phyloP scores from a whole-genome alignment of 2,329 filamentous ascomycete species.

The Triangularia setosa region DNA sequence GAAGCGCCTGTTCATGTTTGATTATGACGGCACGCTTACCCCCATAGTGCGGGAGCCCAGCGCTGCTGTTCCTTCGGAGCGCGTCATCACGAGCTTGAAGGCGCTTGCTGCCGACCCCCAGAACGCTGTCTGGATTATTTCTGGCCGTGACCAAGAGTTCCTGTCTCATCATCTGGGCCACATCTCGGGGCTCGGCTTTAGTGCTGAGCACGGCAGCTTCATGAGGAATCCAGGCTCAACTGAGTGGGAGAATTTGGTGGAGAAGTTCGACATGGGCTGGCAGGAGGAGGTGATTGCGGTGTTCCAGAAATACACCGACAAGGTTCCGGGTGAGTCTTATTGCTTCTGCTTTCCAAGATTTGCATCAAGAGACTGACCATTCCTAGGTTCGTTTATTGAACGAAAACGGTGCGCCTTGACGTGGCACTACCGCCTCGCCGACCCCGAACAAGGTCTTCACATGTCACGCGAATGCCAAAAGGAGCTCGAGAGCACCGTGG shows the following conservation, averaged over 20 bases:
- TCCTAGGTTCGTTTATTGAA: slow-evolving; percentile 80
- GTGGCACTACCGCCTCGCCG: slow-evolving; percentile 93
- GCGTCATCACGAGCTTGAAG: slow-evolving; percentile 75
- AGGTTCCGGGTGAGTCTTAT: slow-evolving; percentile 67
- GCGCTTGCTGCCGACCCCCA: slow-evolving; percentile 71
- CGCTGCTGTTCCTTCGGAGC: slow-evolving; percentile 81
- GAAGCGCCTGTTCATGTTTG: slow-evolving; percentile 93
- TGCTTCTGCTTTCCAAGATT: neutral
- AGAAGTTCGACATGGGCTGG: slow-evolving; percentile 87
- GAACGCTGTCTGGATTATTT: slow-evolving; percentile 98
- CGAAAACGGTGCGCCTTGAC: slow-evolving; percentile 90
- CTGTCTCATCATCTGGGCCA: slow-evolving; percentile 88
- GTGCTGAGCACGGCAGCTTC: slow-evolving; percentile 95
- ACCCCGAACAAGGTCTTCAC: slow-evolving; percentile 77
- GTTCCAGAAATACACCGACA: slow-evolving; percentile 85
- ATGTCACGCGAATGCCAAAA: slow-evolving; percentile 78
- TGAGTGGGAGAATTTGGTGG: slow-evolving; percentile 85
- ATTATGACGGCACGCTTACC: slow-evolving; percentile 95
- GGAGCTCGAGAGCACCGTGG: slow-evolving; percentile 73
- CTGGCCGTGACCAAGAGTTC: slow-evolving; percentile 88
- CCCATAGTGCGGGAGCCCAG: slow-evolving; percentile 91
- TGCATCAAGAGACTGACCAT: neutral
- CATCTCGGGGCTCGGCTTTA: slow-evolving; percentile 84
- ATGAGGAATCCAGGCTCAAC: slow-evolving; percentile 74
- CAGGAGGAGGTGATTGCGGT: slow-evolving; percentile 77